Base-by-base conservation (phyloP, 2,329 filamentous ascomycete species). In the Aspergillus jensenii region DNA sequence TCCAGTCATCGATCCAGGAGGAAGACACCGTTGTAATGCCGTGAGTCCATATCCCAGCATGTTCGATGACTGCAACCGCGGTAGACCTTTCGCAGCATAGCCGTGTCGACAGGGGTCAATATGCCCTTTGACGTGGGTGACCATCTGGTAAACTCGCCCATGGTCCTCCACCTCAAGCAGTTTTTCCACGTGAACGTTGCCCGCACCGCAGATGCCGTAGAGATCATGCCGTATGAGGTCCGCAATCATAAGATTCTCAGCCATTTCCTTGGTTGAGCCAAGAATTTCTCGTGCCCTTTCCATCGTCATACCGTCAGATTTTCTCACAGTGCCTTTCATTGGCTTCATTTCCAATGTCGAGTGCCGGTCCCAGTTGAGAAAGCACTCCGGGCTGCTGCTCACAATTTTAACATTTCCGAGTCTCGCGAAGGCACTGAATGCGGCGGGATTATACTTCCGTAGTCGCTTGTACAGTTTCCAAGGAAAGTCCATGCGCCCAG, bases 211-310 rank as follows among this genome's bases (percentile, higher is more conserved):
- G 8, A 96, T 87, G n/a, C 88, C 86, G 73, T 96, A 90, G 12
- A 98, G 80, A 73, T 98, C 93, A 70, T 98, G 93, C 0, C 93
- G 85, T n/a, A 97, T 95, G 1, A 98, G 81, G 73, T 98, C 93
- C 2, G 96, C 93, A 67, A 98, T 97, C 95, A 98, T 98, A 23
- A 98, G 83, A 69, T 98, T 98, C 78, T 98, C 93, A 0, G 93
- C 93, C 67, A 90, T 87, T 74, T 98, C 95, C 73, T 98, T 98
- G 21, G 90, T 88, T 0, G 90, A 84, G 57, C 88, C 85, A 14
- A 97, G 83, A 40, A 96, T 84, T 27, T 79, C 77, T 60, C 88
- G 86, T 1, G 93, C 93, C 67, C 90, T 83, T 5, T 82, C 83
- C n/a, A 89, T 80, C 0, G 89, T 95, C 39, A 88, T 86, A 1